Base-by-base conservation (phyloP, 768 basidiomycete genomes). In the Macrolepiota albuminosa region DNA sequence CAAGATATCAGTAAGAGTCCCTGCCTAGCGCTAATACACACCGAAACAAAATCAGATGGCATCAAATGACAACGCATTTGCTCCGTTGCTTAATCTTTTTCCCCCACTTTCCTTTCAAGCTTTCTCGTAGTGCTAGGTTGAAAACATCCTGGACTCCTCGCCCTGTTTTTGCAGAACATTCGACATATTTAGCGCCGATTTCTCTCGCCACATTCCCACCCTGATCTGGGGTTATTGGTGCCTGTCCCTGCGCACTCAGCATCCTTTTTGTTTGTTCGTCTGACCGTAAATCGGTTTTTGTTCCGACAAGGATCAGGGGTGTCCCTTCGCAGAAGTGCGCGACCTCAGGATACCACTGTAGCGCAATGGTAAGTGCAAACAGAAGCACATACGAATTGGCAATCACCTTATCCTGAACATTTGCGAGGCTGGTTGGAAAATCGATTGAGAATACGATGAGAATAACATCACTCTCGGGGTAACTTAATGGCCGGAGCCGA, bases 91-190 rank as follows among this genome's bases (percentile, higher is more conserved):
- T 86, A 51, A 84, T 81, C 65, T 82, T 85, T 75, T 88, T 87
- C 36, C 85, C 84, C 86, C 90, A 89, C 54, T 83, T 78, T 21
- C 88, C 85, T 64, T 81, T 87, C 85, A 98, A 82, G 68, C 93
- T 93, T 78, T 98, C 94, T 71, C 84, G 84, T 61, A 98, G 75
- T 6, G 97, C 97, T 14, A 89, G 81, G 43, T 86, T 81, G 72
- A 99, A 98, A 40, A 98, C 95, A 49, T 95, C 93, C 63, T 91
- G 87, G 47, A 98, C 93, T 51, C 93, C 93, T 16, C 75, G 77
- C 5, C 95, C 93, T n/a, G 85, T 87, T 78, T 96, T 98, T 49
- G 95, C 92, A 37, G 89, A 91, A 73, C 97, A 98, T 72, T 99
- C 96, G 62, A 88, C 80, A 71, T 98, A 99, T 71, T 85, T 83